These are phyloP conservation scores for Oryza meridionalis DNA, from an alignment of 176 grass and related monocot genomes.

Conservation along the genomic window DNA sequence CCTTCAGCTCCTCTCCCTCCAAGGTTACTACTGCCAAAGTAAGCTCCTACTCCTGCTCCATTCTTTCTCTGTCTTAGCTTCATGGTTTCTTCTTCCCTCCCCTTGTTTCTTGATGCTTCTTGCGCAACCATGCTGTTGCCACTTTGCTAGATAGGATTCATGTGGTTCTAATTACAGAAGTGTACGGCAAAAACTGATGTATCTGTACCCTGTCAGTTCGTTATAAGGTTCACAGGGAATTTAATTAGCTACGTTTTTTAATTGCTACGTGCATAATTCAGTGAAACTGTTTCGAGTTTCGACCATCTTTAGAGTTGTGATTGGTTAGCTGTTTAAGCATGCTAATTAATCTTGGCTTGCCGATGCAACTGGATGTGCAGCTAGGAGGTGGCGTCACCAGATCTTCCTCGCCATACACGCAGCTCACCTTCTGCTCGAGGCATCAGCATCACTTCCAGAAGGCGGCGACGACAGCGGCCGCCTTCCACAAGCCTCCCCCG, in stretches of 20 bases:
- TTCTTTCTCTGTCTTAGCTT: background rate
- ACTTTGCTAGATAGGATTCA: background rate
- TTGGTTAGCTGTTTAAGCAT: background rate
- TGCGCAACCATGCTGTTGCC: background rate
- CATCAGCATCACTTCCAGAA: slow-evolving; percentile 44
- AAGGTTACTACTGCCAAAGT: slow-evolving; percentile 46
- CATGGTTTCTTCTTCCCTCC: background rate
- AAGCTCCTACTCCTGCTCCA: slow-evolving; percentile 8
- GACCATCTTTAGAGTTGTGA: background rate
- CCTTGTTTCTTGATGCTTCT: background rate
- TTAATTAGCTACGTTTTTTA: background rate
- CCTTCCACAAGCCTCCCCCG: slow-evolving; percentile 21
- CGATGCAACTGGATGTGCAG: slow-evolving; percentile 29
- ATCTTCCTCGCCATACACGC: slow-evolving; percentile 43
- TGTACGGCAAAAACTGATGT: background rate
- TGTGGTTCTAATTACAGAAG: background rate
- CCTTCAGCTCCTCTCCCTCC: slow-evolving; percentile 43
- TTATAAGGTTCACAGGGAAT: background rate
- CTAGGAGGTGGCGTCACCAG: slow-evolving; percentile 36
- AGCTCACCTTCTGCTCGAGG: slow-evolving; percentile 48
- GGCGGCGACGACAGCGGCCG: background rate
- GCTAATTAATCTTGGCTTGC: slow-evolving; percentile 4
- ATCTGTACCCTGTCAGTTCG: background rate
- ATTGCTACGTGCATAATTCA: background rate
- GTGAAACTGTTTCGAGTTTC: background rate